Base-by-base conservation (phyloP, 768 basidiomycete genomes). In the Leccinum longicurvipes region DNA sequence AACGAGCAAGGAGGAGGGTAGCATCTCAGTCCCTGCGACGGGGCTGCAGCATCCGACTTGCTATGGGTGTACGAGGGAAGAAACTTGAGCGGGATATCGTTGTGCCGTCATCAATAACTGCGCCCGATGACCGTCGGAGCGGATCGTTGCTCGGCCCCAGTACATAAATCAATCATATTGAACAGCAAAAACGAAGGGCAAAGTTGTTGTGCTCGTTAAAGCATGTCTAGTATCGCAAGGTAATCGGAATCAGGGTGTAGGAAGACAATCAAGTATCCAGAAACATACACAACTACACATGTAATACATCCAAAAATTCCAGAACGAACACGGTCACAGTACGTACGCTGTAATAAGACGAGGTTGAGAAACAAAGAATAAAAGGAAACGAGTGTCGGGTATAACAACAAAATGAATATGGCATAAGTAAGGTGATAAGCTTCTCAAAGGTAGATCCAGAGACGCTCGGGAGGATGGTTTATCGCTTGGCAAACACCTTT, bases 401-500 rank as follows among this genome's bases (percentile, higher is more conserved):
- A 73, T 73, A 62, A 57, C 69, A 63, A 48, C 70, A 63, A 39
- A 61, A 61, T 64, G 60, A 67, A 73, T 73, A 73, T 57, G 62
- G 54, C 62, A 73, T 70, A 73, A 68, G 66, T 68, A 69, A 68
- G 56, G 58, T 58, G 44, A 66, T 52, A 27, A 59, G 28, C 48
- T 53, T 51, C 56, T 58, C 57, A 60, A 60, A 61, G 49, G 63
- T 53, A 49, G n/a, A 56, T 60, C 45, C 51, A 53, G 53, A 28
- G 44, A 34, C 32, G 54, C 53, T 31, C 54, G n/a, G 45, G 42
- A 51, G 39, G 39, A 44, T 50, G 47, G 61, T 64, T 86, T 75
- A 91, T 73, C 91, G 87, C 76, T 91, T 91, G 21, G 87, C 86
- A 67, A 93, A 93, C 60, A 96, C 93, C 77, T 96, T 96, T 80